A percentile compares a stretch with the other conserved stretches of the same genome.
Evolutionary conservation across 2,329 filamentous ascomycete species (phyloP).

Genomic region (Pestalotiopsis sp.): DNA sequence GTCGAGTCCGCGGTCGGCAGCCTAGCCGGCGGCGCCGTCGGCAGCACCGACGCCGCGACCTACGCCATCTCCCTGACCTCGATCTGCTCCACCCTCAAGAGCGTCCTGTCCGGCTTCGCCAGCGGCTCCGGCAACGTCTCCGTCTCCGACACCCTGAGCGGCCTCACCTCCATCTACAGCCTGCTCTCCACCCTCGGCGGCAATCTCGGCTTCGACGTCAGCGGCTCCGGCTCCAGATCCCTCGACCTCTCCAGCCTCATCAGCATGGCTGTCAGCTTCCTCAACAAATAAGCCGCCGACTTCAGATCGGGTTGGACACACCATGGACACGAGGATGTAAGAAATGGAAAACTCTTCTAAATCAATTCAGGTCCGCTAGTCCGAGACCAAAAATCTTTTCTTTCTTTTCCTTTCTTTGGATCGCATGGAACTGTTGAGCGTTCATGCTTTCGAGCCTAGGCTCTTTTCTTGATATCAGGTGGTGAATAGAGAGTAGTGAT

Average conservation of each 20-base stretch:
- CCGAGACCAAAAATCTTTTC: not conserved
- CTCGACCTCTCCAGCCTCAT: not conserved
- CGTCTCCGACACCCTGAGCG: constrained; percentile 1
- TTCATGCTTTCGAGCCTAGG: not conserved
- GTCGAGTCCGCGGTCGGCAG: constrained; percentile 4
- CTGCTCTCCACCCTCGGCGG: not conserved
- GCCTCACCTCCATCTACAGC: not conserved
- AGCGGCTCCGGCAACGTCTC: not conserved
- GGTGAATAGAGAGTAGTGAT: not conserved
- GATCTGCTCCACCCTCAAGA: constrained; percentile 4
- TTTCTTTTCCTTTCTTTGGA: not conserved
- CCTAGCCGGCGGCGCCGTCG: not conserved
- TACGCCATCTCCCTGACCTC: not conserved
- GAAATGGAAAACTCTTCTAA: not conserved
- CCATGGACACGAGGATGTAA: not conserved
- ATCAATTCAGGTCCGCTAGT: not conserved
- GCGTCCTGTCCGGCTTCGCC: constrained; percentile 7
- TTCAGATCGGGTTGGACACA: not conserved
- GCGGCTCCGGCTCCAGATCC: not conserved
- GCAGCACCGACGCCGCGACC: constrained; percentile 1
- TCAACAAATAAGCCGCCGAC: not conserved
- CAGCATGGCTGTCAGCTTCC: constrained; percentile 3
- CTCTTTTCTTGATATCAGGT: not conserved
- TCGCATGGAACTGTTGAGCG: not conserved
- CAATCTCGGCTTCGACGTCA: not conserved